Percentiles rank a stretch among this genome's conserved stretches.
Conservation (phyloP, 2,329 filamentous ascomycete genomes). For the Penicillium sp. region DNA sequence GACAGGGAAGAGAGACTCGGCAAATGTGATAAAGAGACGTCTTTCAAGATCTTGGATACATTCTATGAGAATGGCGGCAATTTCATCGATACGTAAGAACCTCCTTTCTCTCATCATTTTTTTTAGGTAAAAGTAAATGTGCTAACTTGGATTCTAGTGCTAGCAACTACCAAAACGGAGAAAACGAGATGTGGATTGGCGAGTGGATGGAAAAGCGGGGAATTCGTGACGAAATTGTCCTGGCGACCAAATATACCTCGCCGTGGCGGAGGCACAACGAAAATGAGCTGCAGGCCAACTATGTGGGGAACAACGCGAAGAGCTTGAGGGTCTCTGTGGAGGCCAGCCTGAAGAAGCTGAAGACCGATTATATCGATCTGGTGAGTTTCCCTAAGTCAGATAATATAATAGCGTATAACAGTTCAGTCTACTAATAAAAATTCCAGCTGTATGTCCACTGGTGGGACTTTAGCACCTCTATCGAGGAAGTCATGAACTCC, state of each 20-base stretch:
- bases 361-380: constrained; percentile 39
- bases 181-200: constrained; percentile 53
- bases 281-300: constrained; percentile 8
- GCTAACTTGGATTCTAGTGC: constrained; percentile 16
- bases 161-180: constrained; percentile 52
- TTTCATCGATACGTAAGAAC: constrained; percentile 52
- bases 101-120: not conserved
- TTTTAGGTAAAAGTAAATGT: too few relatives aligned
- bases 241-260: constrained; percentile 53
- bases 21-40: constrained; percentile 49
- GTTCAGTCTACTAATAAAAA: not conserved
- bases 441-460: constrained; percentile 60
- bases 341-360: constrained; percentile 33
- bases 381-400: constrained; percentile 6
- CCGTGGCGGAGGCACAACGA: constrained; percentile 18
- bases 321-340: constrained; percentile 33
- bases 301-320: constrained; percentile 36
- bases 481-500: constrained; percentile 68
- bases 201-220: constrained; percentile 52
- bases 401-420: not conserved
- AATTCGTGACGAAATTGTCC: constrained; percentile 45
- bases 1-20: constrained; percentile 31
- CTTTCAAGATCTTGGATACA: constrained; percentile 52
- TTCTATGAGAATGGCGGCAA: constrained; percentile 54
- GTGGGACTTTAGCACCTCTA: constrained; percentile 67